Conservation (phyloP, 2,329 filamentous ascomycete species). For the Aspergillus amoenus region DNA sequence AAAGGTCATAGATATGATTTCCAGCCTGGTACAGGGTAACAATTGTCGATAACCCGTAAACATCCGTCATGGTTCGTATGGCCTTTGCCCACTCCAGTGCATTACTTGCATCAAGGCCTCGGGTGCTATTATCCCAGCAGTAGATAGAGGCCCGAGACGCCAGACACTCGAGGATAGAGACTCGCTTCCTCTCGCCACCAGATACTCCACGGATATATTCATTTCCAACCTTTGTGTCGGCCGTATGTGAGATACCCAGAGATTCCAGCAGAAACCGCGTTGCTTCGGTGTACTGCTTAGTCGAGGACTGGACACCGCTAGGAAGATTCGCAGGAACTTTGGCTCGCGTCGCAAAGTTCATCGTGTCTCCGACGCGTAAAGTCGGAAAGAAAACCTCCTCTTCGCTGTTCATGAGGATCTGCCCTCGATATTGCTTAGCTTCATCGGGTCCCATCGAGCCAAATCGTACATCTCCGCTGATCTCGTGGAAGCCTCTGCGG, state of each 20-base stretch:
- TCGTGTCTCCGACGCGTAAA: constrained; percentile 51
- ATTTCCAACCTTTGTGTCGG: constrained; percentile 54
- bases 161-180: background rate
- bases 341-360: constrained; percentile 56
- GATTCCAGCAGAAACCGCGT: constrained; percentile 52
- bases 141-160: background rate
- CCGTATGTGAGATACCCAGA: constrained; percentile 57
- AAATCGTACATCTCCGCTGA: constrained; percentile 60
- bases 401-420: constrained; percentile 58
- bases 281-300: constrained; percentile 24
- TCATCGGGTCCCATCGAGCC: constrained; percentile 46
- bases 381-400: constrained; percentile 53
- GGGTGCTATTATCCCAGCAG: constrained; percentile 5
- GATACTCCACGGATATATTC: background rate
- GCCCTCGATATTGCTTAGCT: constrained; percentile 51
- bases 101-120: constrained; percentile 2
- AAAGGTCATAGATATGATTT: background rate
- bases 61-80: background rate
- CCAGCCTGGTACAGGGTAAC: constrained; percentile 5
- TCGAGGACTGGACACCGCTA: constrained; percentile 50
- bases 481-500: constrained; percentile 56
- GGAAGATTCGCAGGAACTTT: constrained; percentile 66
- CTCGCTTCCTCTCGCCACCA: constrained; percentile 3
- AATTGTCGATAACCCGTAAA: background rate
- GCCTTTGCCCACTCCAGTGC: background rate